These are phyloP conservation scores for Hypoxylon rubiginosum DNA, from an alignment of 2,329 filamentous ascomycete species.

Conservation along the genomic window DNA sequence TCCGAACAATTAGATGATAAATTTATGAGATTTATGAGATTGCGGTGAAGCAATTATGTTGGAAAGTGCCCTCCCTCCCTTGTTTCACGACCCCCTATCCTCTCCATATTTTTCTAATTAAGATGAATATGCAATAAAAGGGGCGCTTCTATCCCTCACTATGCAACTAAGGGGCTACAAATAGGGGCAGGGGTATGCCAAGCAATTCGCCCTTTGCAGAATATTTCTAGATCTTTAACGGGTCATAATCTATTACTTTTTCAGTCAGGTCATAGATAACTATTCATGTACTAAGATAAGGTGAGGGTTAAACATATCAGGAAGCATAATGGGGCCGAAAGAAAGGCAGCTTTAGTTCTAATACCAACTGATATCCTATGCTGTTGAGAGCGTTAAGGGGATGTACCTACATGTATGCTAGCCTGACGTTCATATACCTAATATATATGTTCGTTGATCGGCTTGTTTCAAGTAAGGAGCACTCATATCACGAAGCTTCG, in stretches of 20 bases:
- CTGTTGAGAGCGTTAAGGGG: too few relatives aligned
- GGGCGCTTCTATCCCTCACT: neutral
- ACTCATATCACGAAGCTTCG: too few relatives aligned
- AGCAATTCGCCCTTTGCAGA: too few relatives aligned
- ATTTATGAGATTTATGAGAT: conserved; percentile 30
- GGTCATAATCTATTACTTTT: neutral
- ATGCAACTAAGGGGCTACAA: neutral
- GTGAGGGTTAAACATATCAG: too few relatives aligned
- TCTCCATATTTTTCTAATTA: neutral
- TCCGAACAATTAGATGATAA: conserved; percentile 10
- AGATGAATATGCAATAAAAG: neutral
- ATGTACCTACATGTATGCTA: too few relatives aligned
- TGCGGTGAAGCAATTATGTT: conserved; percentile 32
- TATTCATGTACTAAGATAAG: too few relatives aligned
- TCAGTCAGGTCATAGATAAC: neutral
- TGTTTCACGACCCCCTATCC: conserved; percentile 11
- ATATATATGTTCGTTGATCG: too few relatives aligned
- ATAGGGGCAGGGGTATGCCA: neutral
- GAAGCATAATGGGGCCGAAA: too few relatives aligned
- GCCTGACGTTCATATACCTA: too few relatives aligned
- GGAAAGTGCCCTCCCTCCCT: neutral
- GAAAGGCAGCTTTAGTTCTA: neutral
- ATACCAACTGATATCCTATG: neutral
- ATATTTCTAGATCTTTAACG: too few relatives aligned
- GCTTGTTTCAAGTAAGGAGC: too few relatives aligned